Percentiles rank a stretch among this genome's conserved stretches.
phyloP scores from a whole-genome alignment of 495 filamentous ascomycete genomes.

The Cairneyella variabilis region DNA sequence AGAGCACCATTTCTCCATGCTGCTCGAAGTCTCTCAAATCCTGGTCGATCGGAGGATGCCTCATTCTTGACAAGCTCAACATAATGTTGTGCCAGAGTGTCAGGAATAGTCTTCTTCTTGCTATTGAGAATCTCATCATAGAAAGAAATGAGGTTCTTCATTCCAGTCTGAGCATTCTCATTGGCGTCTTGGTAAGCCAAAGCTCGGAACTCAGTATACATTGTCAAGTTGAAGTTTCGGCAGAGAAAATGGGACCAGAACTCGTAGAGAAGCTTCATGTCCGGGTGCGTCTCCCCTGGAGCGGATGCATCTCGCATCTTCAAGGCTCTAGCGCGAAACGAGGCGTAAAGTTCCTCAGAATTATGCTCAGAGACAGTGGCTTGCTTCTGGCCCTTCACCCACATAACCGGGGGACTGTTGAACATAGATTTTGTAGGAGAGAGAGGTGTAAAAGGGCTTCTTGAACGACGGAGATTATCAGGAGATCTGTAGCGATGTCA shows the following conservation, averaged over 20 bases:
- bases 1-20: conserved; percentile 51
- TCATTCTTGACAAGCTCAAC: conserved; percentile 46
- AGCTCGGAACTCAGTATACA: conserved; percentile 77
- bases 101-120: conserved; percentile 41
- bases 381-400: conserved; percentile 26
- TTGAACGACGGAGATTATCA: conserved; percentile 20
- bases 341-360: conserved; percentile 49
- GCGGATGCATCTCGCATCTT: conserved; percentile 48
- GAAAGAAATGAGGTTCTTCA: conserved; percentile 53
- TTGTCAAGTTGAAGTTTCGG: conserved; percentile 68
- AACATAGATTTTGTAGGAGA: conserved; percentile 17
- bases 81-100: conserved; percentile 50
- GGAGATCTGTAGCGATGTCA: conserved; percentile 20
- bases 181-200: conserved; percentile 65
- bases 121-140: conserved; percentile 52
- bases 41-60: conserved; percentile 33
- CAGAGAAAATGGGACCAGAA: conserved; percentile 79
- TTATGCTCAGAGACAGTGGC: conserved; percentile 30
- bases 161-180: conserved; percentile 45
- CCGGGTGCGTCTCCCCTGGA: conserved; percentile 43
- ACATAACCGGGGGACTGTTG: conserved; percentile 28
- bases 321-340: conserved; percentile 54
- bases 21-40: conserved; percentile 45
- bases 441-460: conserved; percentile 21
- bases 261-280: conserved; percentile 64